A percentile compares a stretch with the other conserved stretches of the same genome.
These are phyloP conservation scores for Arachnopeziza araneosa DNA, from an alignment of 2,329 filamentous ascomycete genomes.

Conservation along the genomic window DNA sequence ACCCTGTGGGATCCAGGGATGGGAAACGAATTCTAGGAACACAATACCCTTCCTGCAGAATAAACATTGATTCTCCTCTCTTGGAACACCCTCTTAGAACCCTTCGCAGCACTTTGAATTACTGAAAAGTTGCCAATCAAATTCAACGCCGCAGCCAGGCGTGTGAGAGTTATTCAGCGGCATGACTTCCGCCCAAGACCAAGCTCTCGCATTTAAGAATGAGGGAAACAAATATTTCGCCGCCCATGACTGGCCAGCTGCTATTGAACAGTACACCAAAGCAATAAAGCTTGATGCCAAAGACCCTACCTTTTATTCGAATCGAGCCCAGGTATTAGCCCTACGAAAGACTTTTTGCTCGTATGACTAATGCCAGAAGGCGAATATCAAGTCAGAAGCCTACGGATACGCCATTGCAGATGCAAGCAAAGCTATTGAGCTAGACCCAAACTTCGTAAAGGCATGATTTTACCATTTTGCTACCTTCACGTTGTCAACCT, in stretches of 20 bases:
- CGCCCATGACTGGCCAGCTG: constrained; percentile 76
- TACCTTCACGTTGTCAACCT: neutral
- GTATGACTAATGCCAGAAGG: constrained; percentile 56
- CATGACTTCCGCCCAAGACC: constrained; percentile 42
- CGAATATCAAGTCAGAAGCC: constrained; percentile 90
- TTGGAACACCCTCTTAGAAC: neutral
- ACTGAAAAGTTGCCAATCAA: neutral
- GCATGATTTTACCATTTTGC: constrained; percentile 39
- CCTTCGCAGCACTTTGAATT: neutral
- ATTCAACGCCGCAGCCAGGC: neutral
- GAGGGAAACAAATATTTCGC: constrained; percentile 92
- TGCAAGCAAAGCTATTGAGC: constrained; percentile 83
- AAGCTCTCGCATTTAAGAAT: constrained; percentile 81
- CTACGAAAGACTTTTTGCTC: constrained; percentile 33
- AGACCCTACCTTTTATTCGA: constrained; percentile 88
- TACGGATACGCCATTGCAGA: constrained; percentile 91
- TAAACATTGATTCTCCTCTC: neutral
- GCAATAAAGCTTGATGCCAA: constrained; percentile 79
- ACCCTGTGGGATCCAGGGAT: neutral
- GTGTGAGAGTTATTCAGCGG: neutral
- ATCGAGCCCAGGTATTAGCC: constrained; percentile 75
- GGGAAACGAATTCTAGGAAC: neutral
- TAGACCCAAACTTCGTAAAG: constrained; percentile 86
- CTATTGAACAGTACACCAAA: constrained; percentile 78
- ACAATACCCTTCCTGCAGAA: neutral